These are phyloP conservation scores for Sugiyamaella lignohabitans DNA, from an alignment of 805 yeast species.

Conservation along the genomic window DNA sequence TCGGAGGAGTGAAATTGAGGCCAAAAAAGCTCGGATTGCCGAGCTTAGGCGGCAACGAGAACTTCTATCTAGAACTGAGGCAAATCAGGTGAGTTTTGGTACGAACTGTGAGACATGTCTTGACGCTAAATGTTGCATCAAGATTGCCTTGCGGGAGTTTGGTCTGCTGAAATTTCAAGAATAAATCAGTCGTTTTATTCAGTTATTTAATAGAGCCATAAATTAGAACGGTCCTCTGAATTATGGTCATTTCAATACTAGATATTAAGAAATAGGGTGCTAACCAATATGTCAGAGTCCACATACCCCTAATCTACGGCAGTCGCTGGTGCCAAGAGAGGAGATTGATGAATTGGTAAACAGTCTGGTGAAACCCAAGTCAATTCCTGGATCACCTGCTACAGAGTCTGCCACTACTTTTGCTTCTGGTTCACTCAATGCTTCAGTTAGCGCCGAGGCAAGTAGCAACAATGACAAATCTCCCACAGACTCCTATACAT, in stretches of 20 bases:
- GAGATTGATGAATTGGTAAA: constrained; percentile 28
- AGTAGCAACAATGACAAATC: not conserved
- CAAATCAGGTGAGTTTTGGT: too few relatives aligned
- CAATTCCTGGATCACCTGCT: constrained; percentile 1
- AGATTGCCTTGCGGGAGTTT: too few relatives aligned
- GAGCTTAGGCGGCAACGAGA: constrained; percentile 46
- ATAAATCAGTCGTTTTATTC: too few relatives aligned
- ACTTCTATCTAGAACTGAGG: too few relatives aligned
- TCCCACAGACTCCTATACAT: not conserved
- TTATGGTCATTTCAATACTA: too few relatives aligned
- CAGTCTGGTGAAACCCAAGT: constrained; percentile 17
- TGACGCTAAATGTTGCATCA: too few relatives aligned
- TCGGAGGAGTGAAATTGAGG: constrained; percentile 44
- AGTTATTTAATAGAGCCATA: too few relatives aligned
- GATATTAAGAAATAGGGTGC: too few relatives aligned
- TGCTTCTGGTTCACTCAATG: not conserved
- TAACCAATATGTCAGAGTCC: not conserved
- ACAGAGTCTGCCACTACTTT: not conserved
- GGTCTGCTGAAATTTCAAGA: too few relatives aligned
- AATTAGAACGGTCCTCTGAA: too few relatives aligned
- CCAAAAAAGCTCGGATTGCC: constrained; percentile 44
- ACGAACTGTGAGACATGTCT: too few relatives aligned
- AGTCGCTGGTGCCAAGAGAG: not conserved
- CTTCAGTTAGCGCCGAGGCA: not conserved
- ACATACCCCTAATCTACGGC: not conserved